Percentiles rank a stretch among this genome's conserved stretches.
Conservation (phyloP, 2,329 filamentous ascomycete genomes). For the Aspergillus fructus region DNA sequence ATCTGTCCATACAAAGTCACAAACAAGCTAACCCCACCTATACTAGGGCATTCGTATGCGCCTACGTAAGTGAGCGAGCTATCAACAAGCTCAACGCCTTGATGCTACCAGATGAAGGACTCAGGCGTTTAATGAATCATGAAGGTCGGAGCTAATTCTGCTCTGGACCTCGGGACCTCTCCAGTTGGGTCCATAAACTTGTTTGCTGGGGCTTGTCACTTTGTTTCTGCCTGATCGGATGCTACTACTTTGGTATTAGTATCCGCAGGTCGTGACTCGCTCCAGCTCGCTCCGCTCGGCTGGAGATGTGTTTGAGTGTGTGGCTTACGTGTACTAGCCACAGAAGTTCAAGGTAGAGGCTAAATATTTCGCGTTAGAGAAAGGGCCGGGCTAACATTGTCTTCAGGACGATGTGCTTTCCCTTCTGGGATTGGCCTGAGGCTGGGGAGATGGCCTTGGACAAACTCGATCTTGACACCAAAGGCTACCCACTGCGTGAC, state of each 20-base stretch:
- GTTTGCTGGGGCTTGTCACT: background rate
- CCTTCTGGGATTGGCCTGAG: background rate
- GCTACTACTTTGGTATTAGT: background rate
- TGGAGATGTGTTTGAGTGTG: background rate
- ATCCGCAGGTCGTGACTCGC: background rate
- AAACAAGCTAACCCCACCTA: slow-evolving; percentile 4
- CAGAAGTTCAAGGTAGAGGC: background rate
- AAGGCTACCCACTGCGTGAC: slow-evolving; percentile 19
- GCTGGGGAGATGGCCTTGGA: background rate
- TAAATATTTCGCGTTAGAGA: background rate
- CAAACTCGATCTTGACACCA: too few species aligned
- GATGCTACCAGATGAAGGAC: slow-evolving; percentile 2
- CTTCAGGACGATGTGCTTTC: background rate
- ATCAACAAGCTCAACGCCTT: slow-evolving; percentile 2
- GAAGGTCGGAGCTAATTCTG: too few species aligned
- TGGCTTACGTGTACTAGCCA: slow-evolving; percentile 9
- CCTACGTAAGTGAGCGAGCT: slow-evolving; percentile 20
- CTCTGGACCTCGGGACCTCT: too few species aligned
- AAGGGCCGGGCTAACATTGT: too few species aligned
- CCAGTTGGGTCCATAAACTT: too few species aligned
- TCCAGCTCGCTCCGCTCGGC: too few species aligned
- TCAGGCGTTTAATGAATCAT: too few species aligned
- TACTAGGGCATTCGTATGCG: slow-evolving; percentile 23
- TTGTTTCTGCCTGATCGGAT: background rate
- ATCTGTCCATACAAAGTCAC: too few species aligned